These are phyloP conservation scores for Typha latifolia DNA, from an alignment of 176 grass and related monocot genomes.

Conservation along the genomic window DNA sequence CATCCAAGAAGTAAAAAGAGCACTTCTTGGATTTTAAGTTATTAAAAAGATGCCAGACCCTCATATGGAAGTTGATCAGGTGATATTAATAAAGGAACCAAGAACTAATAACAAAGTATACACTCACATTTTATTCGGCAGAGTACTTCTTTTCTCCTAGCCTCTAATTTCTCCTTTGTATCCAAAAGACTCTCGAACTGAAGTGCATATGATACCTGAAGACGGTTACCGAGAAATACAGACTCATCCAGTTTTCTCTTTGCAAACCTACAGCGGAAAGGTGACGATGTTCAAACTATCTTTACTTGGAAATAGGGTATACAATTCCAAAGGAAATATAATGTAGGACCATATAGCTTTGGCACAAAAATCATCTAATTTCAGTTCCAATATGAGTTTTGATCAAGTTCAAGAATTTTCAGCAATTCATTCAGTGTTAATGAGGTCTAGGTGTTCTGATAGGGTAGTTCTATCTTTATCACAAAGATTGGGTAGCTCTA, in stretches of 20 bases:
- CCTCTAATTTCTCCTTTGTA: conserved; percentile 81
- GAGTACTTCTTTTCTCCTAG: conserved; percentile 63
- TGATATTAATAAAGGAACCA: not conserved
- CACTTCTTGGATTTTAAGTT: not conserved
- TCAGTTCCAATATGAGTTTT: no score
- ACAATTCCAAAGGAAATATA: no score
- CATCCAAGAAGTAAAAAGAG: not conserved
- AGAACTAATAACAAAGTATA: not conserved
- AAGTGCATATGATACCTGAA: conserved; percentile 73
- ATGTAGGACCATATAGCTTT: no score
- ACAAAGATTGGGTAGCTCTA: no score
- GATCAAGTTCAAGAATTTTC: no score
- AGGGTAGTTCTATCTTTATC: no score
- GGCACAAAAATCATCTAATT: no score
- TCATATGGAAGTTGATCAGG: not conserved
- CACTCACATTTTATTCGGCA: conserved; percentile 53
- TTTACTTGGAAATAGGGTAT: not conserved
- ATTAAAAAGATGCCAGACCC: not conserved
- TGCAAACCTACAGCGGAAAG: conserved; percentile 58
- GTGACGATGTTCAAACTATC: not conserved
- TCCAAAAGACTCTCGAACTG: conserved; percentile 62
- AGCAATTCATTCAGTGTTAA: no score
- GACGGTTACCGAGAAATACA: conserved; percentile 64
- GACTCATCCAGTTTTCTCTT: conserved; percentile 86
- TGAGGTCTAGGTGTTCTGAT: no score